These are phyloP conservation scores for Pleurotus pulmonarius DNA, from an alignment of 768 basidiomycete genomes.

Conservation along the genomic window DNA sequence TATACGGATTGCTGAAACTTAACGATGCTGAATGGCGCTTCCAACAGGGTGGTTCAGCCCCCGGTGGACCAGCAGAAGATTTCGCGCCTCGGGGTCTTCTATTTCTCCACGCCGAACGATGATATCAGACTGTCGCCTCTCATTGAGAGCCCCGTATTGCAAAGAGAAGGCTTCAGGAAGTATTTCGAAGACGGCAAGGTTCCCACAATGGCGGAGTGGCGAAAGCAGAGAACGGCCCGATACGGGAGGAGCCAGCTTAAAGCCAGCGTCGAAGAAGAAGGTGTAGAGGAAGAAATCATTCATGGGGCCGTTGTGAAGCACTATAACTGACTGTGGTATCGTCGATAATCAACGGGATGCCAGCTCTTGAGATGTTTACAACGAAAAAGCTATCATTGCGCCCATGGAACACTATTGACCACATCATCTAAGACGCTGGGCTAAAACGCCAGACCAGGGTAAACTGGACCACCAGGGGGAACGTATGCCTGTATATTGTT, in stretches of 20 bases:
- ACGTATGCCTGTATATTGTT: constrained; percentile 17
- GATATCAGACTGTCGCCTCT: constrained; percentile 36
- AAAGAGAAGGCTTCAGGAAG: constrained; percentile 29
- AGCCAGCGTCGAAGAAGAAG: constrained; percentile 24
- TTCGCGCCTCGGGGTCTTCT: constrained; percentile 44
- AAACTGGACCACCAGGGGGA: constrained; percentile 29
- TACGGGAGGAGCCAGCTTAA: constrained; percentile 36
- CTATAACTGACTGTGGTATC: constrained; percentile 24
- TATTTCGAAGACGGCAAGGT: constrained; percentile 30
- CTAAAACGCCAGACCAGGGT: constrained; percentile 20
- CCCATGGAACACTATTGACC: too few relatives aligned
- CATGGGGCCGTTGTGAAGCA: constrained; percentile 43
- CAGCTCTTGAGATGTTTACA: too few relatives aligned
- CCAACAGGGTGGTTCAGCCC: constrained; percentile 40
- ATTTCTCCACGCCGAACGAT: constrained; percentile 43
- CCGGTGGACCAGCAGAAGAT: constrained; percentile 39
- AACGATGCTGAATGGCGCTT: not conserved
- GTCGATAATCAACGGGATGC: too few relatives aligned
- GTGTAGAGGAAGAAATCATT: constrained; percentile 43
- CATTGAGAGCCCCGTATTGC: constrained; percentile 37
- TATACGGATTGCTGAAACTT: too few relatives aligned
- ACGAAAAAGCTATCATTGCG: too few relatives aligned
- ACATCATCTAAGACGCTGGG: too few relatives aligned
- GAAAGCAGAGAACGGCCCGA: constrained; percentile 32
- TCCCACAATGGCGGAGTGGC: constrained; percentile 38